Base-by-base conservation (phyloP, 768 basidiomycete genomes). In the Dacryopinax spathularia region DNA sequence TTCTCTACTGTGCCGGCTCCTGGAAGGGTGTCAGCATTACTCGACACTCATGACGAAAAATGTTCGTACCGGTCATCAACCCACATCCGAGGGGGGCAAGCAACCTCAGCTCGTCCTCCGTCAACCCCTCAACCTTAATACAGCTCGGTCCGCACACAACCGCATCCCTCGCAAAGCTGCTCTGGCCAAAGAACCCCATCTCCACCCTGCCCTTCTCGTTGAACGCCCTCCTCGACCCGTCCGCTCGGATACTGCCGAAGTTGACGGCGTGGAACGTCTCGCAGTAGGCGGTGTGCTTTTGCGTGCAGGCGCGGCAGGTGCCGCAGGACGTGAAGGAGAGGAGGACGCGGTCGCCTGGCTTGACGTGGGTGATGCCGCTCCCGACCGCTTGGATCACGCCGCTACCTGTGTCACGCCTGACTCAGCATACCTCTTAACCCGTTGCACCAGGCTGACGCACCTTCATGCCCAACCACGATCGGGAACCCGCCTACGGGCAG, bases 111-210 rank as follows among this genome's bases (percentile, higher is more conserved):
- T 70, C 68, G 9, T 61, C 44, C 0, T 41, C 63, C 1, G 22
- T 7, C 0, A 65, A 29, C 48, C 48, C 29, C 22, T 56, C 13
- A 0, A 70, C 66, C 13, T 61, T 61, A 33, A 70, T 68, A 36
- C 66, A 65, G 31, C 67, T 66, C 0, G 65, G 41, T 18, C 66
- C 69, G 31, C 60, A 37, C 13, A 68, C 69, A 15, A 70, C 34
- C 4, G 67, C 65, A 22, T 70, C 68, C 7, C 66, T 62, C 0
- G 62, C 69, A 29, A 70, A 62, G 10, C 67, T 34, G 2, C 64
- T 65, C 27, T 71, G 70, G 1, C 70, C 70, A 44, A 71, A 71
- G 65, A 71, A 71, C n/a, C 65, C 62, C 4, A 64, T 68, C 61
- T 62, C 66, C 25, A 68, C 48, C 48, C 48, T 66, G 34, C 34